These are phyloP conservation scores for Puccinellia tenuiflora DNA, from an alignment of 176 grass and related monocot genomes.

Conservation along the genomic window DNA sequence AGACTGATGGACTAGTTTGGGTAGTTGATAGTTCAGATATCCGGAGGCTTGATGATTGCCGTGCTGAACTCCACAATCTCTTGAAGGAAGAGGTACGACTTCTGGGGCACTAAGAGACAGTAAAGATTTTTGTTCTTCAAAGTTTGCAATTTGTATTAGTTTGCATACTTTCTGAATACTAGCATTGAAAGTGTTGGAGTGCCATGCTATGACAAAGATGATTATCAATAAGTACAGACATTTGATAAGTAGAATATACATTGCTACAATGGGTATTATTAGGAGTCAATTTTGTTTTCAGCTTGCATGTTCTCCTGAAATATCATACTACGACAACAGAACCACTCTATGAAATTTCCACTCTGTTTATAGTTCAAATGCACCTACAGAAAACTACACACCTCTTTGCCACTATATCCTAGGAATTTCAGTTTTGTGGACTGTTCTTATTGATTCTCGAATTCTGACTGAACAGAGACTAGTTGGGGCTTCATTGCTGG, in stretches of 20 bases:
- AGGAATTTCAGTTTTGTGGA: background rate
- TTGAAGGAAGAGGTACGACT: conserved; percentile 86
- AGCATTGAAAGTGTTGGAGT: background rate
- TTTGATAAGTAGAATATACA: background rate
- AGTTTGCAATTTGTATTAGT: background rate
- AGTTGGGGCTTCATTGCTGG: conserved; percentile 76
- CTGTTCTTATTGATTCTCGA: background rate
- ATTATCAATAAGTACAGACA: background rate
- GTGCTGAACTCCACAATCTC: conserved; percentile 84
- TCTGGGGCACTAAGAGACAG: background rate
- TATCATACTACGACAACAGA: background rate
- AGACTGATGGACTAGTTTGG: conserved; percentile 87
- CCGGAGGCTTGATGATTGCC: conserved; percentile 74
- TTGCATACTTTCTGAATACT: background rate
- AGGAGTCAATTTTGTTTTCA: background rate
- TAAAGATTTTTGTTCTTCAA: background rate
- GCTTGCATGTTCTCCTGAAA: background rate
- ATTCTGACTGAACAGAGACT: conserved; percentile 54
- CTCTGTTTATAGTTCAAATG: background rate
- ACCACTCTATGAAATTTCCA: background rate
- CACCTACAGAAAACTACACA: background rate
- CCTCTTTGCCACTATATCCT: background rate
- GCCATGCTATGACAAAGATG: background rate
- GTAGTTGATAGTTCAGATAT: conserved; percentile 88
- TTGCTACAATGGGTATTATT: background rate